These are phyloP conservation scores for Colletotrichum sp. DNA, from an alignment of 2,329 filamentous ascomycete species.

Conservation along the genomic window DNA sequence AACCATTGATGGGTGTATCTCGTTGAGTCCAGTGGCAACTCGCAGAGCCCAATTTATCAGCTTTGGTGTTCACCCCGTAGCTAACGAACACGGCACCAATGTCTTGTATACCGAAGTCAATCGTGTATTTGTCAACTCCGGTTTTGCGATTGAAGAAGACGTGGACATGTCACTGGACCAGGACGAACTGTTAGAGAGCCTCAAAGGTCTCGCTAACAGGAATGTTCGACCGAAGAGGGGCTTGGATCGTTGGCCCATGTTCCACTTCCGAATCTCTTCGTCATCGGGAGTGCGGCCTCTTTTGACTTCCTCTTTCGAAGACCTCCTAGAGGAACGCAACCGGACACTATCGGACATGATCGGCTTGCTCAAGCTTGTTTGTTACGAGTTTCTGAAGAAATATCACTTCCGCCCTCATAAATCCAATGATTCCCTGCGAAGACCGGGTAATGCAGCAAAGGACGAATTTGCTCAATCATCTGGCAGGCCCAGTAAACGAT, in stretches of 20 bases:
- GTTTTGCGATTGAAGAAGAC: constrained; percentile 70
- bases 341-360: constrained; percentile 56
- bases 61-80: constrained; percentile 73
- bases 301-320: constrained; percentile 23
- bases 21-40: constrained; percentile 70
- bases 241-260: constrained; percentile 88
- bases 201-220: constrained; percentile 46
- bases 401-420: constrained; percentile 69
- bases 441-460: not conserved
- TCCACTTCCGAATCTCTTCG: constrained; percentile 72
- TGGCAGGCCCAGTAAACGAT: not conserved
- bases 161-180: constrained; percentile 37
- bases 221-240: constrained; percentile 64
- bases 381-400: constrained; percentile 76
- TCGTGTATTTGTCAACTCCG: constrained; percentile 74
- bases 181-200: constrained; percentile 43
- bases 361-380: constrained; percentile 71
- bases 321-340: constrained; percentile 49
- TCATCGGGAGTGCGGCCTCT: not conserved
- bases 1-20: constrained; percentile 74
- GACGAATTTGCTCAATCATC: not conserved
- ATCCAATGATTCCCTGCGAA: constrained; percentile 22
- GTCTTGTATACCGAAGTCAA: constrained; percentile 82
- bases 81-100: constrained; percentile 60
- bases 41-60: constrained; percentile 83